Percentiles rank a stretch among this genome's conserved stretches.
These are phyloP conservation scores for Xylariomycetidae sp. DNA, from an alignment of 2,329 filamentous ascomycete species.

Conservation along the genomic window DNA sequence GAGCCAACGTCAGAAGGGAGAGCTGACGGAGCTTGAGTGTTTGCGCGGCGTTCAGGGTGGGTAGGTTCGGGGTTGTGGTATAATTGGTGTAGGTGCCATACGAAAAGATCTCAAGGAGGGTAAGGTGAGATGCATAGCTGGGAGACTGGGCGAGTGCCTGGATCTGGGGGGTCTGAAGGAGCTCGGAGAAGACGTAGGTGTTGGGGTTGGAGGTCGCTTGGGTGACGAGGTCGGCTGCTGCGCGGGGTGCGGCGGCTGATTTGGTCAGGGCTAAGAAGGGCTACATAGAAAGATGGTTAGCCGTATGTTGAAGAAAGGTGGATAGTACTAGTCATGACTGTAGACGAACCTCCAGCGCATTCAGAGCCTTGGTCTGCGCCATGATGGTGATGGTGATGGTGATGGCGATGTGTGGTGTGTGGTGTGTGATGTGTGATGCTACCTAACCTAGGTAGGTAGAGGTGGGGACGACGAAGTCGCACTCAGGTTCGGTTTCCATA, in stretches of 20 bases:
- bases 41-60: conserved; percentile 68
- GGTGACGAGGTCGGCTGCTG: conserved; percentile 78
- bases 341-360: conserved; percentile 61
- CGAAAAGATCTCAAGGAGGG: conserved; percentile 81
- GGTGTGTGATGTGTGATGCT: too few species aligned
- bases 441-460: too few species aligned
- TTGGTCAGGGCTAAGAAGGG: conserved; percentile 90
- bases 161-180: conserved; percentile 77
- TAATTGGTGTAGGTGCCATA: conserved; percentile 87
- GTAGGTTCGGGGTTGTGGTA: conserved; percentile 50
- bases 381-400: conserved; percentile 38
- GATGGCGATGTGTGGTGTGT: too few species aligned
- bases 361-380: conserved; percentile 68
- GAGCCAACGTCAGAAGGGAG: conserved; percentile 76
- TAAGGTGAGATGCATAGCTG: conserved; percentile 61
- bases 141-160: conserved; percentile 60
- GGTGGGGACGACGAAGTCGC: too few species aligned
- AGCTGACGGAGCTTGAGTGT: conserved; percentile 84
- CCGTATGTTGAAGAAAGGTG: too few species aligned
- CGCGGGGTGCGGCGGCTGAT: conserved; percentile 76
- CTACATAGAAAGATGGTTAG: conserved; percentile 40
- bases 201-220: conserved; percentile 86
- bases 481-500: too few species aligned
- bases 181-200: conserved; percentile 90
- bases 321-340: too few species aligned